Evolutionary conservation across 495 filamentous ascomycete genomes (phyloP), one percentile per base, ranked within the genome.

Genomic region (Geopyxis carbonaria): DNA sequence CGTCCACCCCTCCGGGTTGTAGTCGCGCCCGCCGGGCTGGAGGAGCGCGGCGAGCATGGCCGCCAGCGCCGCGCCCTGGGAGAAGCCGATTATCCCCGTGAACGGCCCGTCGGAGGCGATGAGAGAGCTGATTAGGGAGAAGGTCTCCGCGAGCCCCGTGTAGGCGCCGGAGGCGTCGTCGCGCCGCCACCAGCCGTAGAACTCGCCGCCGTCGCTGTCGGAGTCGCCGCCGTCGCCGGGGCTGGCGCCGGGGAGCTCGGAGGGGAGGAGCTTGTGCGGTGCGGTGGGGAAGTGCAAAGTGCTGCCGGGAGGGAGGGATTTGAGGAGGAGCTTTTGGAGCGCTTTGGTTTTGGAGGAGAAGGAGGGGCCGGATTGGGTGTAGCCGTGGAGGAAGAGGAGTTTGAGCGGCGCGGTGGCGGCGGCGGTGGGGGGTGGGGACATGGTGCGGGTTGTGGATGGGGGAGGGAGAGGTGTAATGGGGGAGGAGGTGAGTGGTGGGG

Each of bases 281-380:
- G 52, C 67, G 1, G 68, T 66, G 1, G 69, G 68, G 19, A 73
- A 63, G 29, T 41, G 25, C 10, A 33, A n/a, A 18, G 38, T 31
- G n/a, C 28, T 31, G 11, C 63, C 57, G 45, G 70, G 66, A 45
- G 67, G 53, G 48, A 94, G 75, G 22, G 70, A 57, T 57, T 91
- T 92, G 35, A 65, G 63, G 34, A 94, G 69, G 52, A 71, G 55
- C 59, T 93, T 94, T 51, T 80, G 67, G 11, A 94, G 67, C 16
- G 83, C 85, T 58, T 77, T 76, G 46, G 79, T 87, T 65, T 94
- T 95, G 59, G 78, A 70, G 61, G 73, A 75, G 73, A 94, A 95
- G 54, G 82, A 62, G 1, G 73, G 56, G 22, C 86, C 84, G 22
- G 83, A 86, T 67, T 95, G 89, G 1, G 87, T 93, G 72, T 78